Conservation (phyloP, 352 stramenopile genomes). For the Phytopythium litorale region DNA sequence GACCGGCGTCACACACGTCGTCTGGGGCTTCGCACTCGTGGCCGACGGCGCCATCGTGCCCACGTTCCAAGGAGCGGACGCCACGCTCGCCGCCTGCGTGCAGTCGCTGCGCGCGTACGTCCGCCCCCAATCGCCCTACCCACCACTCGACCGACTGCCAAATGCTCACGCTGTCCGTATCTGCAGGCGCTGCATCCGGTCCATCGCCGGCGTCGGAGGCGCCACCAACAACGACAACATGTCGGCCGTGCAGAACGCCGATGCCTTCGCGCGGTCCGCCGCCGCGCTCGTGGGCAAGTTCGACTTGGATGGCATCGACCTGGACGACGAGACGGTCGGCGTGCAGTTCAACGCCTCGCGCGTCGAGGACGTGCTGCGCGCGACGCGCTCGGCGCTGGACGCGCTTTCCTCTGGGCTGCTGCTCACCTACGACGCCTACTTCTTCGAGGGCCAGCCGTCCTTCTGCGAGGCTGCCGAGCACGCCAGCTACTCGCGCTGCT, state of each 20-base stretch:
- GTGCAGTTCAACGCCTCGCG: constrained; percentile 44
- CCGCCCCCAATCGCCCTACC: background rate
- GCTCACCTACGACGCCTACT: constrained; percentile 74
- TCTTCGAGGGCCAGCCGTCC: constrained; percentile 52
- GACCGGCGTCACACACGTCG: constrained; percentile 63
- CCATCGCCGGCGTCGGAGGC: constrained; percentile 60
- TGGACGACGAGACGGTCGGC: constrained; percentile 76
- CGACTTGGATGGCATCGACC: constrained; percentile 64
- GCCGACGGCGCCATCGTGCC: constrained; percentile 40
- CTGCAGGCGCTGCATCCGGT: constrained; percentile 50
- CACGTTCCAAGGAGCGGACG: constrained; percentile 58
- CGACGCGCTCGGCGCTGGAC: constrained; percentile 41
- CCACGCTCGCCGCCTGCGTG: constrained; percentile 53
- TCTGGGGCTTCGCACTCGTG: constrained; percentile 74
- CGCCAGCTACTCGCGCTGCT: constrained; percentile 55
- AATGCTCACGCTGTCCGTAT: background rate
- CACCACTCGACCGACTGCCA: background rate
- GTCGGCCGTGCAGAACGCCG: constrained; percentile 31
- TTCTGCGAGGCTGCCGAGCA: constrained; percentile 40
- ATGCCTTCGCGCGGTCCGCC: constrained; percentile 48
- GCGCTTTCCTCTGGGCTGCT: constrained; percentile 24
- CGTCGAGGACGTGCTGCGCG: constrained; percentile 41
- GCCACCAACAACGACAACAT: constrained; percentile 73
- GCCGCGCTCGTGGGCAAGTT: constrained; percentile 52
- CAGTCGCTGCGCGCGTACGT: constrained; percentile 35